A percentile compares a stretch with the other conserved stretches of the same genome.
Evolutionary conservation across 2,329 filamentous ascomycete species (phyloP).

Genomic region (Penicillium digitatum): DNA sequence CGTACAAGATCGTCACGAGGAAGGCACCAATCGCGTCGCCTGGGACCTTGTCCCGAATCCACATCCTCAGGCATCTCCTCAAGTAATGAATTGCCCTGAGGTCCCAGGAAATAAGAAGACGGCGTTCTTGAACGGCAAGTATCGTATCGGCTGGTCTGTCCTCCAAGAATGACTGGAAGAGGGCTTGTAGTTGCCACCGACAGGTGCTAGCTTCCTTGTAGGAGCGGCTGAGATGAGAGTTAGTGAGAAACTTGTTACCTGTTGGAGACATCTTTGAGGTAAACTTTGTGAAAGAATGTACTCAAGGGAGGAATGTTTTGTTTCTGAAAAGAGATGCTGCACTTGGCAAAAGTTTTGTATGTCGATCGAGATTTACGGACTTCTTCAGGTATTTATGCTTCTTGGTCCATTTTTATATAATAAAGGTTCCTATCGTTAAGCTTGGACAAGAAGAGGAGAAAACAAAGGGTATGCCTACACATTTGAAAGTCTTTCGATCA

Average conservation of each 20-base stretch:
- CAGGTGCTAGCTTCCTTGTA: neutral
- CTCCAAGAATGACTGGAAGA: constrained; percentile 1
- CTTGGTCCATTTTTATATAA: neutral
- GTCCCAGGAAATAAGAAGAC: constrained; percentile 3
- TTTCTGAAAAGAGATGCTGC: neutral
- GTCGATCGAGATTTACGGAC: neutral
- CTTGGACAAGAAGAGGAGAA: neutral
- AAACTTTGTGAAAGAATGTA: neutral
- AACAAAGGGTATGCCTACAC: neutral
- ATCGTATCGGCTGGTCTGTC: neutral
- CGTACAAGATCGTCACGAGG: neutral
- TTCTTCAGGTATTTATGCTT: neutral
- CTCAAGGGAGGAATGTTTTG: no score
- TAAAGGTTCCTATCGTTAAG: neutral
- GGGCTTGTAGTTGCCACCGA: neutral
- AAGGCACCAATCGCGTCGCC: constrained; percentile 5
- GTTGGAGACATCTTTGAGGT: neutral
- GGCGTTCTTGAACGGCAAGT: neutral
- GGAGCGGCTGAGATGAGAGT: neutral
- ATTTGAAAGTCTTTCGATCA: neutral
- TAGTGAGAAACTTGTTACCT: neutral
- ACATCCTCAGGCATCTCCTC: neutral
- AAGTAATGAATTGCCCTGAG: neutral
- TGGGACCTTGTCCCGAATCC: neutral
- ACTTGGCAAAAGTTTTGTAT: no score